A percentile compares a stretch with the other conserved stretches of the same genome.
These are phyloP conservation scores for Auriculariales sp. DNA, from an alignment of 768 basidiomycete genomes.

Conservation along the genomic window DNA sequence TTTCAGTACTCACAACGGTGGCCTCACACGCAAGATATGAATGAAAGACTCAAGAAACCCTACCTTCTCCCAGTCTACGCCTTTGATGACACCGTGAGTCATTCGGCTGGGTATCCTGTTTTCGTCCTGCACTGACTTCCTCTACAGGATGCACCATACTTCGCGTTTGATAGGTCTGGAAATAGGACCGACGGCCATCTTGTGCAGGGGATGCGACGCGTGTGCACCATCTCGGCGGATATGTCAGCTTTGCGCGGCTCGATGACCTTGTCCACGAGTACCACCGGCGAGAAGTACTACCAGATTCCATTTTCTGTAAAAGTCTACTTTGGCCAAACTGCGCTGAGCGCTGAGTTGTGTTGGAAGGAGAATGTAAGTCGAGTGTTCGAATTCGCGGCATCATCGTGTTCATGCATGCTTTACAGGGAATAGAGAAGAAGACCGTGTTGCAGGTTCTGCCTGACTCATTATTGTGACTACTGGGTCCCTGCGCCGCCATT, in stretches of 20 bases:
- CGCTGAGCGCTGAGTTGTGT: not conserved
- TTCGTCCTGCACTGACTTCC: not conserved
- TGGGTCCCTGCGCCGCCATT: too few relatives aligned
- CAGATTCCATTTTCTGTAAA: not conserved
- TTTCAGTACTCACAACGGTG: not conserved
- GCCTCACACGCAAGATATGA: too few relatives aligned
- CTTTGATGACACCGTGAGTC: not conserved
- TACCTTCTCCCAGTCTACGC: too few relatives aligned
- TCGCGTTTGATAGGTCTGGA: not conserved
- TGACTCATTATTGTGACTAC: too few relatives aligned
- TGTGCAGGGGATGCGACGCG: not conserved
- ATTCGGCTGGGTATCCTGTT: not conserved
- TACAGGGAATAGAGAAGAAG: too few relatives aligned
- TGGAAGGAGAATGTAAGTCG: slow-evolving; percentile 4
- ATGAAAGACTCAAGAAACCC: too few relatives aligned
- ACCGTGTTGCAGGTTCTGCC: too few relatives aligned
- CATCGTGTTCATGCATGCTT: too few relatives aligned
- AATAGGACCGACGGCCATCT: not conserved
- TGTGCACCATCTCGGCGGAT: slow-evolving; percentile 2
- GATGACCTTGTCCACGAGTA: not conserved
- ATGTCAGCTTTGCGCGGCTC: not conserved
- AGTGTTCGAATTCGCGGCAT: too few relatives aligned
- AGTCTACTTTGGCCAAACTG: not conserved
- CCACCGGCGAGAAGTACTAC: not conserved
- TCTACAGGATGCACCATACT: not conserved